phyloP scores from a whole-genome alignment of 805 yeast genomes.

The Tetrapisispora taiwanensis region DNA sequence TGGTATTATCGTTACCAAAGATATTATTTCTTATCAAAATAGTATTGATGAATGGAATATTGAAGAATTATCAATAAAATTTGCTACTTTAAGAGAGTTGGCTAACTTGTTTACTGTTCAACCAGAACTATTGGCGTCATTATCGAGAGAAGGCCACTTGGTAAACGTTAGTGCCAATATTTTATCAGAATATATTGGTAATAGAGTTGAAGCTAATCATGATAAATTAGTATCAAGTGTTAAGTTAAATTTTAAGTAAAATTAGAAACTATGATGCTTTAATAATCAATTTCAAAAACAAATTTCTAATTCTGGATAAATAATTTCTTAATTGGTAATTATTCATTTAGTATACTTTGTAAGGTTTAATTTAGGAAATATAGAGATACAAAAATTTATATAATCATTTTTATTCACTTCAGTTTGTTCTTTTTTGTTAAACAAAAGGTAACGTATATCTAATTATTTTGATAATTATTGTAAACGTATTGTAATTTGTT shows the following conservation, averaged over 20 bases:
- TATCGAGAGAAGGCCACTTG: slow-evolving; percentile 73
- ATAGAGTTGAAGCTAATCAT: slow-evolving; percentile 57
- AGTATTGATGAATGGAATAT: slow-evolving; percentile 59
- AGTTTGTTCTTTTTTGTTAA: too few relatives aligned
- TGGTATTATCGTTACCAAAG: slow-evolving; percentile 72
- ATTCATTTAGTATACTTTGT: too few relatives aligned
- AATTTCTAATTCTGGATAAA: too few relatives aligned
- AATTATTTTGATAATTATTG: too few relatives aligned
- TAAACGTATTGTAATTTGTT: too few relatives aligned
- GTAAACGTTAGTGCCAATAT: slow-evolving; percentile 52
- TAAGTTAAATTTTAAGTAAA: slow-evolving; percentile 16
- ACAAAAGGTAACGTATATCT: too few relatives aligned
- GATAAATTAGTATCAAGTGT: slow-evolving; percentile 23
- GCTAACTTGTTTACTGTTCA: slow-evolving; percentile 80
- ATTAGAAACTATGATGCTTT: not conserved
- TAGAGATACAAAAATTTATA: too few relatives aligned
- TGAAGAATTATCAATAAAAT: slow-evolving; percentile 48
- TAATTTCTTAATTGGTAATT: too few relatives aligned
- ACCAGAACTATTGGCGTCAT: slow-evolving; percentile 64
- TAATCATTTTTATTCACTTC: too few relatives aligned
- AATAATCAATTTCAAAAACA: too few relatives aligned
- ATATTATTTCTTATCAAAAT: slow-evolving; percentile 65
- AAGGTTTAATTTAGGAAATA: too few relatives aligned
- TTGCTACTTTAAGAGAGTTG: slow-evolving; percentile 66
- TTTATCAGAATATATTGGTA: slow-evolving; percentile 55